phyloP scores from a whole-genome alignment of 192 early-diverging fungal genomes.

The Umbelopsis ramanniana region DNA sequence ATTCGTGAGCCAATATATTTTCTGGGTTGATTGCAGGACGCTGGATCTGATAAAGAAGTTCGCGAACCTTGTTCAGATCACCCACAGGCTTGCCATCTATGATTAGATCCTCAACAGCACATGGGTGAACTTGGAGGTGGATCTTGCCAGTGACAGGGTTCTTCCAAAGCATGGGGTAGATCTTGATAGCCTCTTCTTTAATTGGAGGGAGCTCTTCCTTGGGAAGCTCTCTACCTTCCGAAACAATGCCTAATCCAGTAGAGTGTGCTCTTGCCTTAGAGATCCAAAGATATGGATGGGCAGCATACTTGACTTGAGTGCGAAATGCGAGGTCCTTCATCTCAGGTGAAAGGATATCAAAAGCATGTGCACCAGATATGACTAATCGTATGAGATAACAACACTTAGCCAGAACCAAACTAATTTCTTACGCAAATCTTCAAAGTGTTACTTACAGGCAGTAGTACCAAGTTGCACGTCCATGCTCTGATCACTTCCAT shows the following conservation, averaged over 20 bases:
- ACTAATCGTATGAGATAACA: constrained; percentile 17
- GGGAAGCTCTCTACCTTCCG: constrained; percentile 37
- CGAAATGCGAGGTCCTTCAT: constrained; percentile 39
- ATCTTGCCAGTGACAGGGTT: constrained; percentile 44
- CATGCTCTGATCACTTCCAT: constrained; percentile 26
- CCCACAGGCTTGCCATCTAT: constrained; percentile 43
- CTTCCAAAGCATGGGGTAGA: constrained; percentile 46
- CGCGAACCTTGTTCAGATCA: constrained; percentile 38
- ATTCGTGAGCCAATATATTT: constrained; percentile 39
- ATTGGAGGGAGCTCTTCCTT: constrained; percentile 32
- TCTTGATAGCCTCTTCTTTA: constrained; percentile 34
- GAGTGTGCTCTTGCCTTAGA: constrained; percentile 35
- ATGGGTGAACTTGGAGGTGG: constrained; percentile 40
- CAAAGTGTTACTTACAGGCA: constrained; percentile 34
- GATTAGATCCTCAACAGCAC: constrained; percentile 40
- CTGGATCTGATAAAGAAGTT: constrained; percentile 37
- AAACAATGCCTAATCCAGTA: constrained; percentile 39
- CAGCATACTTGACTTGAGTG: constrained; percentile 41
- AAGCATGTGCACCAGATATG: constrained; percentile 41
- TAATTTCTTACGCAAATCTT: too few relatives aligned
- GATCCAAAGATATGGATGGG: constrained; percentile 44
- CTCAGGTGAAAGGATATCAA: constrained; percentile 39
- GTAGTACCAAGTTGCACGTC: constrained; percentile 46
- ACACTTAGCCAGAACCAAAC: neutral
- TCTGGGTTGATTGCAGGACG: constrained; percentile 40